These are phyloP conservation scores for Podospora pseudopauciseta DNA, from an alignment of 495 filamentous ascomycete genomes.

Conservation along the genomic window DNA sequence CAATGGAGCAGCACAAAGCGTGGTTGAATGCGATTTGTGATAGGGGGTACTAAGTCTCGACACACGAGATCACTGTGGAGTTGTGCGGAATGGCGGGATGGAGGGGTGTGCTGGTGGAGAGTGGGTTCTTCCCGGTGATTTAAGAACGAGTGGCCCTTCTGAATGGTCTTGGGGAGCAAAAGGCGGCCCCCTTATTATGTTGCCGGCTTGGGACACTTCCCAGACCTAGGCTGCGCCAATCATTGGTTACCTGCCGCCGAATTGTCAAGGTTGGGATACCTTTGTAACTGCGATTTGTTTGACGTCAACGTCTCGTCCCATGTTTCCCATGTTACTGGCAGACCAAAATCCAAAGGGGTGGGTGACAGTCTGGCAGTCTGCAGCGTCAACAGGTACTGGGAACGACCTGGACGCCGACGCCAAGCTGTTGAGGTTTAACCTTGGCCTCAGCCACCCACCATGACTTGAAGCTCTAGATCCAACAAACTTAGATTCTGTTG, in stretches of 20 bases:
- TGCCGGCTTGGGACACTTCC: not conserved
- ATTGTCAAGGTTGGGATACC: not conserved
- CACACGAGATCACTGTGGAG: not conserved
- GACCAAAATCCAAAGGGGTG: no score
- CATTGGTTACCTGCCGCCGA: not conserved
- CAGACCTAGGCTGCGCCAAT: not conserved
- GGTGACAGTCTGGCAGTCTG: not conserved
- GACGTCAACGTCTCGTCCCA: no score
- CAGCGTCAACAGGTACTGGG: not conserved
- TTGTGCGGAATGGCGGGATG: not conserved
- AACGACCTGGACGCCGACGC: not conserved
- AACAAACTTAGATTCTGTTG: not conserved
- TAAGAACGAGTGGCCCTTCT: not conserved
- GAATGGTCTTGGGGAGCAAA: not conserved
- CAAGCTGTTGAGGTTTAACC: not conserved
- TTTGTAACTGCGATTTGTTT: not conserved
- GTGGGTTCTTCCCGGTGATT: not conserved
- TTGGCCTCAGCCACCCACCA: not conserved
- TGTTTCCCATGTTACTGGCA: no score
- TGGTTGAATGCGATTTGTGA: not conserved
- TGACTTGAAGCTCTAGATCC: not conserved
- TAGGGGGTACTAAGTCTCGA: not conserved
- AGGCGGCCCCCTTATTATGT: not conserved
- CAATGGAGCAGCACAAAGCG: not conserved
- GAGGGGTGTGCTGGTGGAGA: not conserved